Evolutionary conservation across 2,329 filamentous ascomycete species (phyloP).

Genomic region (Fusarium sp.): DNA sequence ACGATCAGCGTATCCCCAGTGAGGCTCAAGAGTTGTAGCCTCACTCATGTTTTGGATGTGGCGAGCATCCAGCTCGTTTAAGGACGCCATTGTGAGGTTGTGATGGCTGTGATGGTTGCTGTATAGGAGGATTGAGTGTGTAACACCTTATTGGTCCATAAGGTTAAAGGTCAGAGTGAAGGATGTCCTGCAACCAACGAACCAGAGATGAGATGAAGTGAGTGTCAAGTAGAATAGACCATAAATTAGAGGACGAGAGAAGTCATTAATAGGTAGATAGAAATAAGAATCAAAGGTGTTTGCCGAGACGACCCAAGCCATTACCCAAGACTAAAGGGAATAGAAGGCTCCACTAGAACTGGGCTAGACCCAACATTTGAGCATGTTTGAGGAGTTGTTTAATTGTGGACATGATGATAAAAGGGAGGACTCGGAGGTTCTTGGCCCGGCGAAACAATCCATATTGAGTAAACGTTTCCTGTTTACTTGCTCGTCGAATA

Average conservation of each 20-base stretch:
- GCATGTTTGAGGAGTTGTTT: conserved; percentile 31
- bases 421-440: not conserved
- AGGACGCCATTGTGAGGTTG: conserved; percentile 32
- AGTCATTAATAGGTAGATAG: conserved; percentile 31
- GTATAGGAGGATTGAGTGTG: not conserved
- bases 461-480: conserved; percentile 38
- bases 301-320: not conserved
- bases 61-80: conserved; percentile 43
- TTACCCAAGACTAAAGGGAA: not conserved
- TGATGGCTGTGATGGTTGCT: not conserved
- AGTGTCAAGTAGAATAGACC: not conserved
- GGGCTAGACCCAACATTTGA: conserved; percentile 13
- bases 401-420: conserved; percentile 16
- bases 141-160: conserved; percentile 1
- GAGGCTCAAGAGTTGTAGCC: conserved; percentile 52
- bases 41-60: conserved; percentile 59
- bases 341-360: conserved; percentile 23
- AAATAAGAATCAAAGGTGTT: conserved; percentile 41
- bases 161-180: not conserved
- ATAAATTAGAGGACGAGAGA: conserved; percentile 31
- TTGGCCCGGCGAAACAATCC: conserved; percentile 41
- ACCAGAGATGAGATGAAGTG: conserved; percentile 14
- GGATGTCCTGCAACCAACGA: conserved; percentile 8
- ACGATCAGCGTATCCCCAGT: conserved; percentile 63
- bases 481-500: conserved; percentile 38